Evolutionary conservation across 2,329 filamentous ascomycete genomes (phyloP), one percentile per base, ranked within the genome.

Genomic region (Penicillium sp.): DNA sequence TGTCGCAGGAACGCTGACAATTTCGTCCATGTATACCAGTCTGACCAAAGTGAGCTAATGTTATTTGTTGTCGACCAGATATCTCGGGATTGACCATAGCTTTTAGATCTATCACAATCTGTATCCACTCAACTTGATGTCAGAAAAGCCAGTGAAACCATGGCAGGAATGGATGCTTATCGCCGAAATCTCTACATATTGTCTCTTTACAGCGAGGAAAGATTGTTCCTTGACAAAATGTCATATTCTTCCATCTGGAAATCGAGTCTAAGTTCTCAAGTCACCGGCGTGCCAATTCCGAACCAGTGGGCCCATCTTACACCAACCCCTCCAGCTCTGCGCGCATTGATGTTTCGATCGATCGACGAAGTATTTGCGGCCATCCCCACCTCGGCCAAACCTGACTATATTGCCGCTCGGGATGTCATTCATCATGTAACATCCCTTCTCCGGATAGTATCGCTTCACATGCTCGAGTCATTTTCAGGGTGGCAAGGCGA

Each of bases 201-300:
- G 15, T 52, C 40, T 27, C 50, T 45, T 45, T 52, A 45, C 21
- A 52, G 39, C 50, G 50, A 52, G 21, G 39, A 52, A 13, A 34
- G 50, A 36, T 19, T 36, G 16, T 52, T 52, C 21, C 39, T 45
- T 52, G 50, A 52, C 21, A 52, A 45, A 36, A 52, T 52, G 50
- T 29, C 40, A 19, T 52, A 45, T 45, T 52, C 40, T 36, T 52
- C 50, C 19, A 16, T 45, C 9, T 52, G 39, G 50, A 52, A n/a
- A 44, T 36, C 50, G 4, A 27, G 39, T 3, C 10, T 52, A 44
- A 25, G 19, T 33, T 23, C 29, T 16, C 27, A 41, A 27, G 19
- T 31, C 5, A 11, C 39, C 21, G 23, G 40, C 5, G 8, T 21
- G 29, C 29, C 29, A 29, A 15, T n/a, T 19, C 29, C 44, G 21